Conservation (phyloP, 345 rosid genomes). For the Arabis alpina region DNA sequence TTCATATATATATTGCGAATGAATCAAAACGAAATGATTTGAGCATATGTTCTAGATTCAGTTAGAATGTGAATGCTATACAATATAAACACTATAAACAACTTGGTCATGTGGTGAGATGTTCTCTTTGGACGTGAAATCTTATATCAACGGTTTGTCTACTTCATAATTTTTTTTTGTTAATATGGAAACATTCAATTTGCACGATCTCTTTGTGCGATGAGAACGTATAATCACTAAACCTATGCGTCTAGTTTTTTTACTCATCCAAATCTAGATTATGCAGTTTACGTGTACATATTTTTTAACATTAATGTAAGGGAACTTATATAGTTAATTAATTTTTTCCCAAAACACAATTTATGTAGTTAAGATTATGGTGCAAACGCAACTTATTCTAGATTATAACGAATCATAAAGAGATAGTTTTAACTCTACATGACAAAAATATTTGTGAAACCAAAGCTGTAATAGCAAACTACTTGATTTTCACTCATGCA, state of each 20-base stretch:
- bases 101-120: conserved; percentile 18
- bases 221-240: conserved; percentile 6
- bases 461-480: too few species aligned
- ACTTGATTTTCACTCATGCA: too few species aligned
- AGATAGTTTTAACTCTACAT: too few species aligned
- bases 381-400: too few species aligned
- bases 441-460: too few species aligned
- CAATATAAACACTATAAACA: conserved; percentile 14
- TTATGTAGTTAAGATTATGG: too few species aligned
- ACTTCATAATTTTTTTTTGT: conserved; percentile 8
- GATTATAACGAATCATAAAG: too few species aligned
- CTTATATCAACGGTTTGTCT: conserved; percentile 32
- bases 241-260: not conserved
- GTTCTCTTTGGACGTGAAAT: conserved; percentile 27
- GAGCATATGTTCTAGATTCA: conserved; percentile 12
- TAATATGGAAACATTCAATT: conserved; percentile 7
- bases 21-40: conserved; percentile 2
- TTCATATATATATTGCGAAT: conserved; percentile 23
- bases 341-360: too few species aligned
- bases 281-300: not conserved
- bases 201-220: not conserved
- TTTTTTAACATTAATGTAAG: not conserved
- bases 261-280: conserved; percentile 13
- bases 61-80: conserved; percentile 3
- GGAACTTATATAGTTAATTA: not conserved